Conservation (phyloP, 2,329 filamentous ascomycete species). For the Penicillium concentricum region DNA sequence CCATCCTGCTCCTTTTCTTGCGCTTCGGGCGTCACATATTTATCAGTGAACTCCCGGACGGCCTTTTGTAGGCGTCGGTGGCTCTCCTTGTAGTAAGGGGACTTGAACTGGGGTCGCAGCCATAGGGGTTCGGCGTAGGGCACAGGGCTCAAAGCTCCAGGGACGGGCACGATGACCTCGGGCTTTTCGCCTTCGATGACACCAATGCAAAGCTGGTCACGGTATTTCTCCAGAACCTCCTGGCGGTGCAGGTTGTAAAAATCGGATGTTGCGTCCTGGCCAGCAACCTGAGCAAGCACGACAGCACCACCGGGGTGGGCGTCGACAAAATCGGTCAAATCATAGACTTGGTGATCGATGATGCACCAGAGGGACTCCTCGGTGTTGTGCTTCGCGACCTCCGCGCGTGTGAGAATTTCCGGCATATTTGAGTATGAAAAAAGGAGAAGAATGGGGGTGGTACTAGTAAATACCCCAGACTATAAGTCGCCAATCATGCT, state of each 20-base stretch:
- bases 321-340: conserved; percentile 80
- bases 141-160: conserved; percentile 71
- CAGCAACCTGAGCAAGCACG: conserved; percentile 77
- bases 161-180: conserved; percentile 66
- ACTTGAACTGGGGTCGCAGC: conserved; percentile 74
- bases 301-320: conserved; percentile 80
- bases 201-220: conserved; percentile 69
- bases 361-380: conserved; percentile 79
- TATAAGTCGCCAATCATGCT: conserved; percentile 13
- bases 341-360: conserved; percentile 83
- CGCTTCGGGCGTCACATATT: conserved; percentile 70
- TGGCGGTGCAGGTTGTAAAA: conserved; percentile 94
- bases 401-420: conserved; percentile 46
- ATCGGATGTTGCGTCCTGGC: conserved; percentile 74
- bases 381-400: conserved; percentile 73
- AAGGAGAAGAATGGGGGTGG: neutral
- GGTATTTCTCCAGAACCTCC: conserved; percentile 81
- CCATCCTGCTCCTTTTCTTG: conserved; percentile 73
- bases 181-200: conserved; percentile 72
- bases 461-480: conserved; percentile 14
- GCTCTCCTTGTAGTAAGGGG: conserved; percentile 75
- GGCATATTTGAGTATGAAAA: conserved; percentile 13
- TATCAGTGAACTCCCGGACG: conserved; percentile 70
- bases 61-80: conserved; percentile 68
- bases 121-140: conserved; percentile 85